phyloP scores from a whole-genome alignment of 2,329 filamentous ascomycete genomes.

The Scedosporium boydii region DNA sequence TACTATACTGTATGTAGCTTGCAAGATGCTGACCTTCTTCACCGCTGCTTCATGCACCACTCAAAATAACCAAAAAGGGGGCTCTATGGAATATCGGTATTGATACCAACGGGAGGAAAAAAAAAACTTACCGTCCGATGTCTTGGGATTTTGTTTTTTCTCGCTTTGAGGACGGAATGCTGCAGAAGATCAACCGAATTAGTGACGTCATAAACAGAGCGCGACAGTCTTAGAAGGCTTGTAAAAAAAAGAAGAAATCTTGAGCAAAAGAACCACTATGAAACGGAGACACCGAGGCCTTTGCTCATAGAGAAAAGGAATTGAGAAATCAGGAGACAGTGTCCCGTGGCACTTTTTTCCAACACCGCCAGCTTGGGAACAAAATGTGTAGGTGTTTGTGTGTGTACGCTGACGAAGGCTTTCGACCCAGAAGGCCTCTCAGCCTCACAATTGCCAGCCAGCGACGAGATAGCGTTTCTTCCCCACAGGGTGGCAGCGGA shows the following conservation, averaged over 20 bases:
- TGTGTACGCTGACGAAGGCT: background rate
- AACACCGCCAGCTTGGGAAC: background rate
- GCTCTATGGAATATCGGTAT: background rate
- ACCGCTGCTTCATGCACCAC: background rate
- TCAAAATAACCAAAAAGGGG: background rate
- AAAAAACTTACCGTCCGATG: background rate
- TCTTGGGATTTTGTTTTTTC: background rate
- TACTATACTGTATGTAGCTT: background rate
- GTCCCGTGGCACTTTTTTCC: background rate
- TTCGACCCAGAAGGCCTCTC: background rate
- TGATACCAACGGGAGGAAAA: background rate
- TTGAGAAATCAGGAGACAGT: background rate
- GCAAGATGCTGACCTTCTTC: background rate
- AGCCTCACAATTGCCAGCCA: background rate
- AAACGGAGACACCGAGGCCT: background rate
- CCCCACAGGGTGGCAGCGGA: background rate
- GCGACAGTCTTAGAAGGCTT: background rate
- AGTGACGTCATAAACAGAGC: background rate
- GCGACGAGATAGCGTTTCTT: background rate
- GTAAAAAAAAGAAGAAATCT: background rate
- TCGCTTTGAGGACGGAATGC: background rate
- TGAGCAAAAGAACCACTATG: background rate
- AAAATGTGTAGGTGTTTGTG: no score
- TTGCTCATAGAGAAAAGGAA: background rate
- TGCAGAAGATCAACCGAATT: background rate